Evolutionary conservation across 1,139 yeast genomes (phyloP).

Genomic region (Saccharomyces pastorianus): DNA sequence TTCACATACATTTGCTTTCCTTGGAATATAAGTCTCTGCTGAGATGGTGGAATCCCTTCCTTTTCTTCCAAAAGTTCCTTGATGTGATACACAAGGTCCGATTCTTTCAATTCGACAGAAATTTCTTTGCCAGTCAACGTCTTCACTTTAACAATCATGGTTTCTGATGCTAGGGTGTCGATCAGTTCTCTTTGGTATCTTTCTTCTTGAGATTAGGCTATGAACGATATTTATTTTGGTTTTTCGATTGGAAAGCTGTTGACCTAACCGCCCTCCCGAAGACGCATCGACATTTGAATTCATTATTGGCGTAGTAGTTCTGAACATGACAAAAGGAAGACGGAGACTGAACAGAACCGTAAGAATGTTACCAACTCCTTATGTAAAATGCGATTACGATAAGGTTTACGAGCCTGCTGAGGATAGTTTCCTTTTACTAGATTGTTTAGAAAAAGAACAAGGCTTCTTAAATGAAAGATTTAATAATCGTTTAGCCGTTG

Average conservation of each 20-base stretch:
- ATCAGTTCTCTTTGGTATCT: too few species aligned
- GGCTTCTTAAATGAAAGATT: constrained; percentile 33
- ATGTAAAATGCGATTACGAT: constrained; percentile 38
- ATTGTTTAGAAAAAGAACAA: constrained; percentile 59
- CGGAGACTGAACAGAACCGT: too few species aligned
- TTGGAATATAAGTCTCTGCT: constrained; percentile 81
- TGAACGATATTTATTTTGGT: background rate
- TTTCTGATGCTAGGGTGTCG: background rate
- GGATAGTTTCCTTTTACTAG: constrained; percentile 77
- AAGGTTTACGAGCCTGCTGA: constrained; percentile 89
- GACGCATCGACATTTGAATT: background rate
- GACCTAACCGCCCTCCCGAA: background rate
- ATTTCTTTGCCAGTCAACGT: constrained; percentile 76
- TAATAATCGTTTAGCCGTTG: constrained; percentile 38
- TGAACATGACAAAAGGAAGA: too few species aligned
- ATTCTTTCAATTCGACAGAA: constrained; percentile 68
- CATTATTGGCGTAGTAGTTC: too few species aligned
- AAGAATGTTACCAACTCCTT: constrained; percentile 51
- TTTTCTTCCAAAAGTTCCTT: constrained; percentile 93
- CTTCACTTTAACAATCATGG: constrained; percentile 32
- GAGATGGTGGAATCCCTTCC: constrained; percentile 96
- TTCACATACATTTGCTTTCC: constrained; percentile 75
- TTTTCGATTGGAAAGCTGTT: background rate
- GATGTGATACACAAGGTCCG: constrained; percentile 66
- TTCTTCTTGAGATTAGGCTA: too few species aligned